Base-by-base conservation (phyloP, 257 asterid species). In the Mentha longifolia region DNA sequence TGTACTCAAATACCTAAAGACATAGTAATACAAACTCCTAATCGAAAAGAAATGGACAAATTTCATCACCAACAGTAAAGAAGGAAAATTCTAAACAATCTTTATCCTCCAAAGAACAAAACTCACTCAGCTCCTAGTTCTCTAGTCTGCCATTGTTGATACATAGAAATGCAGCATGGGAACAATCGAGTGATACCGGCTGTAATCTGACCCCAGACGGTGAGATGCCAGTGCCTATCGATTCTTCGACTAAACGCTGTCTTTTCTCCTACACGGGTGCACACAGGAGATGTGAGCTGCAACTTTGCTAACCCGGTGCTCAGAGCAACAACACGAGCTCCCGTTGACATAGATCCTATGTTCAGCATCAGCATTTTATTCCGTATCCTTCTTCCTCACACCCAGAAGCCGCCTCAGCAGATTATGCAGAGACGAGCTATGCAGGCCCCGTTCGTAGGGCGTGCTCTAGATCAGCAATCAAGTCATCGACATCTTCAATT, bases 141-240 rank as follows among this genome's bases (percentile, higher is more conserved):
- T 67, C 50, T 68, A 50, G 45, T 56, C 51, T 61, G 9, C 50
- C 75, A 30, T 19, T 8, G 49, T 64, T 74, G 64, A 30, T 50
- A 50, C 12, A 35, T 72, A 80, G 43, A 39, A 70, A 61, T 35
- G 50, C 74, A 71, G 63, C 56, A 11, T 4, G 37, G 46, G 1
- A 9, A 12, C 12, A 41, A 3, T 95, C 97, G 92, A 66, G 97
- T 95, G 68, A 77, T 87, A 28, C 99, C 99, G 22, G 97, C 98
- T 74, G 88, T 96, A 64, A 95, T 95, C 59, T 86, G 91, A 68
- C 99, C 99, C 99, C 99, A 95, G 10, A 98, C 99, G 33, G 92
- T 95, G 58, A 95, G 89, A 68, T 98, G 98, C 99, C 98, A 95
- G 63, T 95, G 98, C 92, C 95, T 89, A 73, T 94, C 99, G 2